Evolutionary conservation across 768 basidiomycete genomes (phyloP), one percentile per base, ranked within the genome.

Genomic region (Boletus reticuloceps): DNA sequence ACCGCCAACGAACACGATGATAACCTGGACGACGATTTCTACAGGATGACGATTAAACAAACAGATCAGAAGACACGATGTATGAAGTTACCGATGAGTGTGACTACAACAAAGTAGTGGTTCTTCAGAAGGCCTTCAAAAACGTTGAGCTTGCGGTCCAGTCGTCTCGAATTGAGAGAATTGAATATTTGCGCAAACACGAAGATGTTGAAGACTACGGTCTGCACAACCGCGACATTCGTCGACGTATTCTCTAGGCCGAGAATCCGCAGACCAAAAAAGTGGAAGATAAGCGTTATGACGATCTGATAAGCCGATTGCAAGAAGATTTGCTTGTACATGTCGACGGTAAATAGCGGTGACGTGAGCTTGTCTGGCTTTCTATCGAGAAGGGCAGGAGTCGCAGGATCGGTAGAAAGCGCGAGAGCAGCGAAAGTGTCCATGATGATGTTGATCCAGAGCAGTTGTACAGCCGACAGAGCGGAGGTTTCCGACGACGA

Each of bases 401-500:
- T 84, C 1, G 97, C 95, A 10, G 94, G 95, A 70, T 98, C 97
- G 25, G 97, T 98, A 17, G 97, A 96, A 48, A 99, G 83, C 13
- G 97, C 97, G 48, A 98, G 85, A 25, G 97, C 97, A 53, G 97
- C 97, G 68, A 99, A 98, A 2, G 94, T 96, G 69, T 97, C 95
- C 94, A 96, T 96, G 71, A 96, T 96, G 58, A 98, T 88, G 78
- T 98, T 98, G 73, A 98, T 93, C 95, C 97, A 99, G 20, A 99
- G 83, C 6, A 99, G 75, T 69, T 99, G 97, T 1, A 99, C 97
- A 32, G 97, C 96, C 22, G 91, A 88, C 29, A 99, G 77, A n/a
- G 93, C 94, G 1, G 94, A 93, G 11, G 76, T 64, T 68, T 97
- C 95, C 50, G 81, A 66, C 7, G 67, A 58, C 17, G 94, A 94